These are phyloP conservation scores for Mycena rebaudengoi DNA, from an alignment of 768 basidiomycete species.

Conservation along the genomic window DNA sequence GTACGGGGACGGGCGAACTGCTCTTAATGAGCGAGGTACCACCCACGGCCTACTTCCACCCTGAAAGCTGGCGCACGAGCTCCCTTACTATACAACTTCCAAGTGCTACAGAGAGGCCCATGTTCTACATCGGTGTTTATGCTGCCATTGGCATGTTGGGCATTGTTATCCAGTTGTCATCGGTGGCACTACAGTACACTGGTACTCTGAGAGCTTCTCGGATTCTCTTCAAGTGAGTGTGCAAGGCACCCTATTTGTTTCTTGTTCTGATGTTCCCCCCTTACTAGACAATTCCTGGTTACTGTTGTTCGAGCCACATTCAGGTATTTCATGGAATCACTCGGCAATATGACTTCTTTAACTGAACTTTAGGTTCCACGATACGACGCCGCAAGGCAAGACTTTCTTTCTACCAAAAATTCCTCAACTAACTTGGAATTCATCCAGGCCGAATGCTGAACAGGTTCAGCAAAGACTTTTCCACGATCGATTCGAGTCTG, in stretches of 20 bases:
- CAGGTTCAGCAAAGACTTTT: slow-evolving; percentile 78
- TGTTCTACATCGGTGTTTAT: slow-evolving; percentile 78
- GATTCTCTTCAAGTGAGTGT: slow-evolving; percentile 49
- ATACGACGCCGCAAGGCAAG: slow-evolving; percentile 81
- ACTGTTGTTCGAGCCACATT: slow-evolving; percentile 85
- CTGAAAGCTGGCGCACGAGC: slow-evolving; percentile 25
- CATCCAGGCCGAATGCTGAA: slow-evolving; percentile 83
- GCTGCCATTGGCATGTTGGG: slow-evolving; percentile 58
- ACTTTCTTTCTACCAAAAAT: background rate
- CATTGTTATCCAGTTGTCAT: slow-evolving; percentile 7
- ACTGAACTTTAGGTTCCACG: slow-evolving; percentile 28
- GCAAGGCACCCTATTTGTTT: slow-evolving; percentile 28
- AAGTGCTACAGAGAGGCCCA: slow-evolving; percentile 62
- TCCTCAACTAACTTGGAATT: background rate
- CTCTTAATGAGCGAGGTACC: background rate
- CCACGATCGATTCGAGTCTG: slow-evolving; percentile 84
- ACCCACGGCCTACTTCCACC: slow-evolving; percentile 33
- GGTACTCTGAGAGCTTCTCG: slow-evolving; percentile 63
- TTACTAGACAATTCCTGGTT: slow-evolving; percentile 61
- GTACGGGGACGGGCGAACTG: background rate
- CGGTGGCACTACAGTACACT: slow-evolving; percentile 57
- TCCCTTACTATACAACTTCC: slow-evolving; percentile 50
- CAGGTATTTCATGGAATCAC: slow-evolving; percentile 74
- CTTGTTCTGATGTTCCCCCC: slow-evolving; percentile 27
- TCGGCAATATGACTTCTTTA: no score